These are phyloP conservation scores for Lepraria neglecta DNA, from an alignment of 495 filamentous ascomycete genomes.

Conservation along the genomic window DNA sequence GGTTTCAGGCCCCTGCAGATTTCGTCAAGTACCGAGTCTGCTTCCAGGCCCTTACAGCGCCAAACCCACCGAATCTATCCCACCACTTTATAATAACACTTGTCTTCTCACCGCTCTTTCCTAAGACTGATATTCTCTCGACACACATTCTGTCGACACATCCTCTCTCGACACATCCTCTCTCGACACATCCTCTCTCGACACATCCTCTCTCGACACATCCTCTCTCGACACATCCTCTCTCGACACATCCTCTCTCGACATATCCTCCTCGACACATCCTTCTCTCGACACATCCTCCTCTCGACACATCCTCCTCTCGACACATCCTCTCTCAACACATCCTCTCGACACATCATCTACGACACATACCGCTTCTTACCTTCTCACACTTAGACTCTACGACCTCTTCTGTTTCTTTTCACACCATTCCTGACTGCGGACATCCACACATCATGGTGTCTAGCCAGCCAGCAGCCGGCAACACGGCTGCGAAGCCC, in stretches of 20 bases:
- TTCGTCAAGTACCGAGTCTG: background rate
- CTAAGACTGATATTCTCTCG: too few relatives aligned
- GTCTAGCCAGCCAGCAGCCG: constrained; percentile 28
- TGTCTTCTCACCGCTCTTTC: background rate
- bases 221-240: background rate
- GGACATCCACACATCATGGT: constrained; percentile 23
- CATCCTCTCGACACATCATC: background rate
- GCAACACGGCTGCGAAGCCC: constrained; percentile 29
- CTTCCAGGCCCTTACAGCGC: background rate
- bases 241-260: background rate
- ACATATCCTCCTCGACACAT: background rate
- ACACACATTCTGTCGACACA: background rate
- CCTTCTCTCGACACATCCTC: background rate
- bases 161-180: background rate
- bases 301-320: background rate
- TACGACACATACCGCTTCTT: background rate
- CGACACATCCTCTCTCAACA: too few relatives aligned
- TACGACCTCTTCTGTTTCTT: background rate
- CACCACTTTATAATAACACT: constrained; percentile 7
- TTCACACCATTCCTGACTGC: background rate
- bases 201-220: background rate
- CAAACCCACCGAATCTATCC: background rate
- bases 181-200: background rate
- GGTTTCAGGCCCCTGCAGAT: background rate
- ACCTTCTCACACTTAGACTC: too few relatives aligned